Evolutionary conservation across 768 basidiomycete species (phyloP).

Genomic region (Kwoniella botswanensis): DNA sequence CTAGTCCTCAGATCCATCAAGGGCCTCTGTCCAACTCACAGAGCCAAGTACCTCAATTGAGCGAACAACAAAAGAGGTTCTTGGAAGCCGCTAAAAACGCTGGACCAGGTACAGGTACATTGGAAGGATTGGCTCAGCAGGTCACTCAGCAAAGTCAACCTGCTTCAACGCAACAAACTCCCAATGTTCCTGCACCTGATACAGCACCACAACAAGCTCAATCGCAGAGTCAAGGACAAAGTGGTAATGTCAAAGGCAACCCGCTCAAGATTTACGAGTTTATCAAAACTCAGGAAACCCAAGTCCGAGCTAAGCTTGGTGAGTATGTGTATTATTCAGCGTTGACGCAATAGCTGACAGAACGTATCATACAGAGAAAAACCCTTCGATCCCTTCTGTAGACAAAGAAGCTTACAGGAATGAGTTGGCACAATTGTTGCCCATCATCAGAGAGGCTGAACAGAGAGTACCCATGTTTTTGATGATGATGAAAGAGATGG

Average conservation of each 20-base stretch:
- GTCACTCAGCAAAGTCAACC: constrained; percentile 11
- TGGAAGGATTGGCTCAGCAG: constrained; percentile 12
- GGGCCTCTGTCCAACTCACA: constrained; percentile 6
- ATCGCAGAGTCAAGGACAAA: constrained; percentile 7
- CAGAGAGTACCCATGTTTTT: constrained; percentile 33
- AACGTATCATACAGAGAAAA: background rate
- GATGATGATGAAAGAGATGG: constrained; percentile 34
- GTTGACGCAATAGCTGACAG: too few relatives aligned
- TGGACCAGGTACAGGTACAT: constrained; percentile 4
- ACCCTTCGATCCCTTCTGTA: constrained; percentile 3
- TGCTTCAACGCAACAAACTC: background rate
- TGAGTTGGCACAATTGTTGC: constrained; percentile 26
- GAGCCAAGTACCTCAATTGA: constrained; percentile 10
- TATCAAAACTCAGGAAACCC: constrained; percentile 18
- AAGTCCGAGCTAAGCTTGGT: constrained; percentile 13
- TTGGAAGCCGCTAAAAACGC: constrained; percentile 16
- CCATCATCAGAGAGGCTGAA: constrained; percentile 31
- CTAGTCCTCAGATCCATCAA: constrained; percentile 13
- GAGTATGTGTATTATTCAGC: background rate
- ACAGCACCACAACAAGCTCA: constrained; percentile 6
- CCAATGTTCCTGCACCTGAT: background rate
- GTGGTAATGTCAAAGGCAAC: constrained; percentile 13
- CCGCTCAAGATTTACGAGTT: constrained; percentile 18
- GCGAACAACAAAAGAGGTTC: constrained; percentile 23
- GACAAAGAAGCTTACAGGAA: constrained; percentile 20